Conservation (phyloP, 2,329 filamentous ascomycete genomes). For the Fusarium anthophilum region DNA sequence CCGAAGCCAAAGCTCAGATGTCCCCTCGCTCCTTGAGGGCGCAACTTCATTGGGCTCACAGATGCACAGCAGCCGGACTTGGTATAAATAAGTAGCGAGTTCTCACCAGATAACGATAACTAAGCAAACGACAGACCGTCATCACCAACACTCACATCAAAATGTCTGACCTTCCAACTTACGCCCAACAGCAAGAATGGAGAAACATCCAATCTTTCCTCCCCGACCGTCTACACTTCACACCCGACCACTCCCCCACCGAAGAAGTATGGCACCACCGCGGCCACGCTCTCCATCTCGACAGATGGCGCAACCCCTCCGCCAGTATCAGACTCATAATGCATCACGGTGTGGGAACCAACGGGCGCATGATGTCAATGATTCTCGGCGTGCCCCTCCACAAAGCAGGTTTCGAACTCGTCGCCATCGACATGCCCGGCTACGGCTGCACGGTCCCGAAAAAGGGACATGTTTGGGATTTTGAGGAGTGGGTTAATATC, state of each 20-base stretch:
- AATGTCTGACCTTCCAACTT: neutral
- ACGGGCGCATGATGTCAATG: conserved; percentile 18
- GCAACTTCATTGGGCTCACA: neutral
- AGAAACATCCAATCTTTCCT: conserved; percentile 1
- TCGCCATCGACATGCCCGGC: conserved; percentile 9
- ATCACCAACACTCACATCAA: neutral
- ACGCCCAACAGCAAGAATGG: conserved; percentile 1
- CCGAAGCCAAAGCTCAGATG: neutral
- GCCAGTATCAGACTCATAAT: neutral
- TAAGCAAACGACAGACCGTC: no score
- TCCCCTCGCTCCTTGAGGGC: neutral
- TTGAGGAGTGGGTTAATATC: neutral
- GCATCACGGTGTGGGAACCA: conserved; percentile 15
- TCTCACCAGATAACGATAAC: no score
- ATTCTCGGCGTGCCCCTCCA: conserved; percentile 9
- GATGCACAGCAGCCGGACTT: neutral
- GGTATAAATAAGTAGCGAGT: neutral
- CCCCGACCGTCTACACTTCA: neutral
- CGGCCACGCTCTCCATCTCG: conserved; percentile 6
- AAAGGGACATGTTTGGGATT: neutral
- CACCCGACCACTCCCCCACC: neutral
- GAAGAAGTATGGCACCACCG: conserved; percentile 16
- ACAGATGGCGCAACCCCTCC: conserved; percentile 7
- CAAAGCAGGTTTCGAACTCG: neutral
- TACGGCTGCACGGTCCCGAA: neutral